A percentile compares a stretch with the other conserved stretches of the same genome.
These are phyloP conservation scores for Tricladium varicosporioides DNA, from an alignment of 2,329 filamentous ascomycete species.

Conservation along the genomic window DNA sequence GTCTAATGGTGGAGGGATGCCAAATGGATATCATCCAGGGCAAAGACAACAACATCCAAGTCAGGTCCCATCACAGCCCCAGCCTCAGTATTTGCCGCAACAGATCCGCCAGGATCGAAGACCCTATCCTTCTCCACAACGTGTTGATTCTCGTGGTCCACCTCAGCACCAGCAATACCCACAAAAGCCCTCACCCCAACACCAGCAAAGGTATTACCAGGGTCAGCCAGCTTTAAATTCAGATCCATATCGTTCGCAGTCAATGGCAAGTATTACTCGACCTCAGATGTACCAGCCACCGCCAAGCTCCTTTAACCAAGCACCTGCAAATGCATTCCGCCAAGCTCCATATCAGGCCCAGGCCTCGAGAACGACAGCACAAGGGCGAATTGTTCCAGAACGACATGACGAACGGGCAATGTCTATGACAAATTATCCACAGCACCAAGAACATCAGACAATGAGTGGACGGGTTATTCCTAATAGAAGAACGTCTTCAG, in stretches of 20 bases:
- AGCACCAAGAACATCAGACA: conserved; percentile 82
- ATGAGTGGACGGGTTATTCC: conserved; percentile 93
- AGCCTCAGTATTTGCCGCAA: conserved; percentile 58
- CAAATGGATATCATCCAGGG: conserved; percentile 50
- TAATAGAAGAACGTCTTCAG: conserved; percentile 54
- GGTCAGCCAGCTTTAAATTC: conserved; percentile 68
- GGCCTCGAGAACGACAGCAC: conserved; percentile 79
- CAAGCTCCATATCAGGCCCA: conserved; percentile 69
- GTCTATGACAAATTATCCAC: conserved; percentile 85
- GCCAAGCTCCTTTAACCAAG: conserved; percentile 59
- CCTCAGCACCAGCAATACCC: conserved; percentile 43
- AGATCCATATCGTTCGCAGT: conserved; percentile 89
- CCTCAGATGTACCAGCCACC: conserved; percentile 70
- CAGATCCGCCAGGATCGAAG: conserved; percentile 61
- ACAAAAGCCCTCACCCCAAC: conserved; percentile 39
- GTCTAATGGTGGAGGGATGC: conserved; percentile 37
- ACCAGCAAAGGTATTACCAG: conserved; percentile 59
- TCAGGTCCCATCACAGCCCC: conserved; percentile 42
- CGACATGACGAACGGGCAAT: conserved; percentile 90
- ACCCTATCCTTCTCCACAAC: conserved; percentile 67
- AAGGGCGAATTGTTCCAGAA: conserved; percentile 88
- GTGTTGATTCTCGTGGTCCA: conserved; percentile 35
- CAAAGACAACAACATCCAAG: conserved; percentile 36
- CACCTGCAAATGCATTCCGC: conserved; percentile 73
- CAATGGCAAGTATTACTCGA: conserved; percentile 74